Evolutionary conservation across 1,139 yeast genomes (phyloP), one percentile per base, ranked within the genome.

Genomic region (Yamadazyma atlantica): DNA sequence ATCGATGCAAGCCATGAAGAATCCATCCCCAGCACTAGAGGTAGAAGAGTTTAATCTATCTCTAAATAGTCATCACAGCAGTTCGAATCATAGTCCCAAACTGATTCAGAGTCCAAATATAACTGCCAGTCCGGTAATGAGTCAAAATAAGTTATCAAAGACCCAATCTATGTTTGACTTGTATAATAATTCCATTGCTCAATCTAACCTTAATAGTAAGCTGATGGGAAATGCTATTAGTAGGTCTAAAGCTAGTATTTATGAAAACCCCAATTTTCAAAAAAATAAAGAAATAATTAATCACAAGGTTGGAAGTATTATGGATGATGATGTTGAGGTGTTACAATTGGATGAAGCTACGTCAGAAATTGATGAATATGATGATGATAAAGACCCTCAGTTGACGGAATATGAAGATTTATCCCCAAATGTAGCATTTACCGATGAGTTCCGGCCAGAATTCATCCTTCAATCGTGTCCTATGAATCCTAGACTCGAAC

Each of bases 381-480:
- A 28, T 16, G 24, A 26, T 4, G 30, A 23, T 7, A 6, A 19
- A 6, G 22, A 19, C 3, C 22, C 16, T 8, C 27, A 32, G 3
- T 48, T 56, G 16, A 48, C 50, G 14, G 50, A 53, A 22, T 53
- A 48, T 34, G 52, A 49, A 33, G 48, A 51, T n/a, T 49, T 73
- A 29, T 58, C 66, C 8, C 69, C 78, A 0, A 55, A 62, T 38
- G 73, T 71, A 4, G 81, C 81, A 4, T 77, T 70, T 45, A 57
- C 70, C 4, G 78, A 75, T 29, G 78, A 74, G 42, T 77, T 65
- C 47, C 56, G 80, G 36, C 77, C 81, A 0, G 82, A 76, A 46
- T 77, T 71, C 47, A 57, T 62, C 4, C 47, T 75, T 15, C 75
- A 73, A 57, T 66, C 78, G 21, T 75, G 80, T 49, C 75, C 79